phyloP scores from a whole-genome alignment of 2,329 filamentous ascomycete species.

The Neonectria coccinea region DNA sequence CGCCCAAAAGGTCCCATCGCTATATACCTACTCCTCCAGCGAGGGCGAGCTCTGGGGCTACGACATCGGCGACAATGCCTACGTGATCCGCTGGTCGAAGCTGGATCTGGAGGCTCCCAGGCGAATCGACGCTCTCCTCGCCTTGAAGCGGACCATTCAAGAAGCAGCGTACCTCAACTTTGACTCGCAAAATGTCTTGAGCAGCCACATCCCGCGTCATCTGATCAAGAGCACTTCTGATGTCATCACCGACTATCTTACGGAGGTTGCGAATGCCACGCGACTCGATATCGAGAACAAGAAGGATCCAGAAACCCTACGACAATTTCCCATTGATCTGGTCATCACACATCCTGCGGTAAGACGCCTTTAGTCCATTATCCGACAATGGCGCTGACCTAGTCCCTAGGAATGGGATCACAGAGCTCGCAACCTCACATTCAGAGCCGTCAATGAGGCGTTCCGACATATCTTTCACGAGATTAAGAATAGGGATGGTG shows the following conservation, averaged over 20 bases:
- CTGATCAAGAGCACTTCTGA: constrained; percentile 24
- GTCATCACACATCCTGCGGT: constrained; percentile 33
- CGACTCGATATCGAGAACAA: constrained; percentile 22
- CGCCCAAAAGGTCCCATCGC: constrained; percentile 25
- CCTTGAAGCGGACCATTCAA: constrained; percentile 24
- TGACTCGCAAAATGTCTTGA: constrained; percentile 1
- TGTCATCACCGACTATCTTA: constrained; percentile 29
- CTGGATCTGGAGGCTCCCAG: constrained; percentile 22
- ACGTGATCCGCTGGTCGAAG: constrained; percentile 32
- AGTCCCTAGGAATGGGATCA: constrained; percentile 24
- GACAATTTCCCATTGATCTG: constrained; percentile 28
- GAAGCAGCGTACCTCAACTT: constrained; percentile 18
- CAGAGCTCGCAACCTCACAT: constrained; percentile 28
- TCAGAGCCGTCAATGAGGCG: constrained; percentile 27
- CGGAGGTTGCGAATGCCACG: constrained; percentile 14
- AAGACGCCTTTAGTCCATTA: accelerated
- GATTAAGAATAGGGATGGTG: not conserved
- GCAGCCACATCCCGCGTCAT: constrained; percentile 22
- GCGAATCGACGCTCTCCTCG: constrained; percentile 17
- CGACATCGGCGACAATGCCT: constrained; percentile 27
- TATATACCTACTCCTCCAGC: constrained; percentile 29
- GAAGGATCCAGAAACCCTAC: not conserved
- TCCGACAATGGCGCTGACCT: not conserved
- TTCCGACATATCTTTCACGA: constrained; percentile 22
- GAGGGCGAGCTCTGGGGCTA: constrained; percentile 24